Conservation (phyloP, 164 flowering plant species). For the Magnolia kwangsiensis region DNA sequence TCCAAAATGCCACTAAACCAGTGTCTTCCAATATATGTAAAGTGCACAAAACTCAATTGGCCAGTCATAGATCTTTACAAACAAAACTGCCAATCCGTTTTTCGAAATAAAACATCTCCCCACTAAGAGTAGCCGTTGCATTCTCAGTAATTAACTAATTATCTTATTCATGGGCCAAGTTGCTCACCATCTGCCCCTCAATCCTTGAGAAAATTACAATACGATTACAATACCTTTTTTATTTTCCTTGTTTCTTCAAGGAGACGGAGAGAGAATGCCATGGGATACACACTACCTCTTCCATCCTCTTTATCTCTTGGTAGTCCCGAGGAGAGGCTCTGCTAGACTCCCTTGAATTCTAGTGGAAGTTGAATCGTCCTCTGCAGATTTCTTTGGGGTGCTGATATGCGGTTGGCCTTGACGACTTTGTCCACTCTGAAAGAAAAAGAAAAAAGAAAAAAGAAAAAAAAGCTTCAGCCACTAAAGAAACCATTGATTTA, state of each 20-base stretch:
- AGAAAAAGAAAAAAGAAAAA: not conserved
- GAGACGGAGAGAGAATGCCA: not conserved
- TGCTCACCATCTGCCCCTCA: not conserved
- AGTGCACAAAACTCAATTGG: too few species aligned
- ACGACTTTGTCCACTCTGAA: conserved; percentile 20
- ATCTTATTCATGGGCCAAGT: conserved; percentile 2
- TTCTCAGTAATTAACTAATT: not conserved
- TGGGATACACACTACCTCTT: not conserved
- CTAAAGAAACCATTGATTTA: not conserved
- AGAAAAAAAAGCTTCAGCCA: not conserved
- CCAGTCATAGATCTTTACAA: not conserved
- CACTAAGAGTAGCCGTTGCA: not conserved
- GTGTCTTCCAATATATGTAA: too few species aligned
- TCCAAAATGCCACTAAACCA: too few species aligned
- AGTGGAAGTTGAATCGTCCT: conserved; percentile 12
- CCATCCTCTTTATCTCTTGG: conserved; percentile 4
- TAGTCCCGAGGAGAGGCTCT: conserved; percentile 14
- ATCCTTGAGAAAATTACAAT: not conserved
- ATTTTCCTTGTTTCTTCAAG: not conserved
- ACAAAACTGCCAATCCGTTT: not conserved
- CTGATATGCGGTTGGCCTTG: conserved; percentile 2
- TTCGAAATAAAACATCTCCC: not conserved
- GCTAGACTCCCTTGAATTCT: conserved; percentile 10
- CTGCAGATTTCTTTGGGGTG: conserved; percentile 11
- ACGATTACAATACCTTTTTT: not conserved